Evolutionary conservation across 169 alveolate species (phyloP), one percentile per base, ranked within the genome.

Genomic region (Eimeria brunetti): DNA sequence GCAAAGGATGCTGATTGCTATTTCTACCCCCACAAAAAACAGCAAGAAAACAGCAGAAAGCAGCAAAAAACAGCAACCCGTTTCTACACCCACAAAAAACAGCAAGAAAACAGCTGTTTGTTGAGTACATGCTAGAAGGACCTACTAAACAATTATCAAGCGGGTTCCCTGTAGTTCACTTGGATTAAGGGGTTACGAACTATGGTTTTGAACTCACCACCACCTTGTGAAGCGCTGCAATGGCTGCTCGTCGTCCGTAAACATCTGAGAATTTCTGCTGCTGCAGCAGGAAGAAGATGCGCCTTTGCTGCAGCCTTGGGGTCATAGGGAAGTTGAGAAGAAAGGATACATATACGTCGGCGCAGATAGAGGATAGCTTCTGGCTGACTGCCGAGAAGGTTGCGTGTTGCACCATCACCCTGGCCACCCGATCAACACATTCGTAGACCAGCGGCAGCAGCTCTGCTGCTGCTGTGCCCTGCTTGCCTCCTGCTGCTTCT

Each of bases 311-410:
- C 44, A 75, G 80, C 88, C 84, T 83, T 18, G 67, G 95, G 38
- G 95, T 88, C 96, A 95, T 95, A 16, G 96, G 96, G 49, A 89
- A 88, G 84, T 95, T 88, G 64, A 95, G 96, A 36, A 95, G 83
- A 49, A 95, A 95, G 46, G 91, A 86, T 46, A 88, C 85, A 83
- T 95, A 95, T 8, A 95, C 91, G 53, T 85, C 95, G 33, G 95
- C 95, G 88, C 96, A 89, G 36, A 89, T n/a, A 44, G 44, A 36
- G 4, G 96, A 73, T 46, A 88, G 95, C 71, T 83, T 83, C 46
- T 71, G 88, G 16, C 92, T 78, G 49, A 78, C 88, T 51, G 62
- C 91, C 22, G 80, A 71, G n/a, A 76, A 94, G 56, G 76, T 81
- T 2, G 95, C 96, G 11, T 89, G 94, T 46, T 94, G 94, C 49